Base-by-base conservation (phyloP, 768 basidiomycete species). In the Amyloporia xantha region DNA sequence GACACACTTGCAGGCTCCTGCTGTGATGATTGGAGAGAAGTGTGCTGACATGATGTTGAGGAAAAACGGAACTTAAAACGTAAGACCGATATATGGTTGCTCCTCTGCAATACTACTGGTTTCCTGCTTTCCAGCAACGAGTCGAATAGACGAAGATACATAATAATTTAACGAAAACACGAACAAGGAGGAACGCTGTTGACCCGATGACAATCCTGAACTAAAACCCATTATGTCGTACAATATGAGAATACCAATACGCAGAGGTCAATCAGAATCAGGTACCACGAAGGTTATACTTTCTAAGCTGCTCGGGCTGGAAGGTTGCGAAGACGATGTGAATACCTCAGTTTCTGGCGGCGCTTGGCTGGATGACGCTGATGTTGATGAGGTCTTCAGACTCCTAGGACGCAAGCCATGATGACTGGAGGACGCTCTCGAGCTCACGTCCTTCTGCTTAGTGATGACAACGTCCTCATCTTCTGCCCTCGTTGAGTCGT, bases 21-120 rank as follows among this genome's bases (percentile, higher is more conserved):
- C 60, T 5, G 65, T 63, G 2, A 57, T 61, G 48, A 57, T 69
- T 4, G 71, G 65, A 4, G 71, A 72, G 56, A 68, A 66, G 38
- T 71, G 71, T 42, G 70, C 69, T 6, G 66, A 66, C 41, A 57
- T 66, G 54, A 59, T 69, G 21, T 45, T 55, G 50, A 38, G 33
- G 7, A 20, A 23, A 21, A 41, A 21, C 12, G 19, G 42, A 44
- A n/a, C n/a, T n/a, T n/a, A n/a, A n/a, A n/a, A n/a, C n/a, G n/a
- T n/a, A n/a, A n/a, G 9, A 35, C 10, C 33, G 9, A n/a, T 35
- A n/a, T 35, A 35, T n/a, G 10, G 33, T 35, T 35, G 33, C 33
- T 10, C 33, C n/a, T 35, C n/a, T n/a, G n/a, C n/a, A n/a, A n/a
- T n/a, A n/a, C n/a, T 35, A n/a, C n/a, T n/a, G n/a, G n/a, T n/a